These are phyloP conservation scores for Aphanomyces cochlioides DNA, from an alignment of 352 stramenopile species.

Conservation along the genomic window DNA sequence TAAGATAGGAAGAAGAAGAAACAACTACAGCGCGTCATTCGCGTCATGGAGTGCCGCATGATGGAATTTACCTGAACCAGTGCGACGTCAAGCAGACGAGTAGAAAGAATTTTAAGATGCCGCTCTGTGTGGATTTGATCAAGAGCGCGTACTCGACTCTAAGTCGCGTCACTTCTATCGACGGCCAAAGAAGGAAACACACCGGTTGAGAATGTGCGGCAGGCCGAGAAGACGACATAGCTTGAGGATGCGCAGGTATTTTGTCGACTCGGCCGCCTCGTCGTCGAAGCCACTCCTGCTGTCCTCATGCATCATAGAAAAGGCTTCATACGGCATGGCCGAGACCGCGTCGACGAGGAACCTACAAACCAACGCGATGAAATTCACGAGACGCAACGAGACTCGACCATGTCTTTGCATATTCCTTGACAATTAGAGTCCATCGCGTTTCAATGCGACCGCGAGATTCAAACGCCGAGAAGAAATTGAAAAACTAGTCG, in stretches of 20 bases:
- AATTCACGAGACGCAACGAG: no score
- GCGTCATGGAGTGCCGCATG: background rate
- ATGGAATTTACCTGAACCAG: constrained; percentile 44
- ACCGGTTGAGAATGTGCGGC: constrained; percentile 62
- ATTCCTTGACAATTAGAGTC: constrained; percentile 47
- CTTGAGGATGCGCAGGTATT: constrained; percentile 55
- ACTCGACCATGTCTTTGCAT: constrained; percentile 47
- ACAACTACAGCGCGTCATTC: constrained; percentile 35
- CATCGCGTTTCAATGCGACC: constrained; percentile 54
- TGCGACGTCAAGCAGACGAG: constrained; percentile 76
- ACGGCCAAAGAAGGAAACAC: background rate
- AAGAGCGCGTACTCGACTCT: constrained; percentile 68
- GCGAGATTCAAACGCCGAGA: constrained; percentile 60
- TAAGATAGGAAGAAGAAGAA: constrained; percentile 63
- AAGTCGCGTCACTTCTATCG: background rate
- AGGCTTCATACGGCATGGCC: constrained; percentile 65
- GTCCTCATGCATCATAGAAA: constrained; percentile 25
- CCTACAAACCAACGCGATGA: background rate
- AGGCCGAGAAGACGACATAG: constrained; percentile 70
- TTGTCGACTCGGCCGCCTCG: no score
- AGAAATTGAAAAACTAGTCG: constrained; percentile 58
- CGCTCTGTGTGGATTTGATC: constrained; percentile 69
- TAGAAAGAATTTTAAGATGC: constrained; percentile 73
- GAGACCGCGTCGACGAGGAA: constrained; percentile 74
- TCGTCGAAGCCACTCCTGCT: no score